A percentile compares a stretch with the other conserved stretches of the same genome.
Evolutionary conservation across 2,329 filamentous ascomycete species (phyloP).

Genomic region (Zalaria obscura): DNA sequence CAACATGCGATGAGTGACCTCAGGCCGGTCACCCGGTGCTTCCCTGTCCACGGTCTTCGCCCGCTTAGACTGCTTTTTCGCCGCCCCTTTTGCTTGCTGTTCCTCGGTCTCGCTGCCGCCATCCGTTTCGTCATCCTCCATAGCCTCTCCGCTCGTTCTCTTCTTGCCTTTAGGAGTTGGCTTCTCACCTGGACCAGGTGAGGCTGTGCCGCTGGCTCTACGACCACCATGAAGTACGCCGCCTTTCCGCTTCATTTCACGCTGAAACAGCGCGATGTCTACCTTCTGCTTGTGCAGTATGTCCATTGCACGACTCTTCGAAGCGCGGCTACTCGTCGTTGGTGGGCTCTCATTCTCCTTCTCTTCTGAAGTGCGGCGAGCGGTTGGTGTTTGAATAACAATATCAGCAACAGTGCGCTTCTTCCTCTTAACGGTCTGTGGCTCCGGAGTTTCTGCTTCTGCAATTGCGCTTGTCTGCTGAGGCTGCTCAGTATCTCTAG

Average conservation of each 20-base stretch:
- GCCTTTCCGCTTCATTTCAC: slow-evolving; percentile 73
- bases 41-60: slow-evolving; percentile 24
- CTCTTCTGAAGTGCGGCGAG: slow-evolving; percentile 23
- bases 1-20: slow-evolving; percentile 60
- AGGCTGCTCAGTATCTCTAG: not conserved
- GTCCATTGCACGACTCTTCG: slow-evolving; percentile 72
- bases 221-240: slow-evolving; percentile 48
- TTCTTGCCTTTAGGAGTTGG: slow-evolving; percentile 12
- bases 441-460: slow-evolving; percentile 1
- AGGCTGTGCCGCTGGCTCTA: slow-evolving; percentile 27
- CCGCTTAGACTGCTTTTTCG: slow-evolving; percentile 31
- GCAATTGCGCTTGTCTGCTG: not conserved
- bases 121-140: slow-evolving; percentile 23
- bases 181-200: slow-evolving; percentile 7
- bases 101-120: slow-evolving; percentile 29
- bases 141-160: slow-evolving; percentile 23
- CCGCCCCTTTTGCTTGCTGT: slow-evolving; percentile 25
- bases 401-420: slow-evolving; percentile 5
- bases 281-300: slow-evolving; percentile 63
- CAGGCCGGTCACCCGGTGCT: slow-evolving; percentile 28
- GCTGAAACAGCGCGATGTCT: slow-evolving; percentile 83
- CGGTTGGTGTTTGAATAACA: slow-evolving; percentile 13
- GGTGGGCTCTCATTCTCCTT: slow-evolving; percentile 80
- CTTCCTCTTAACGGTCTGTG: slow-evolving; percentile 5
- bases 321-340: slow-evolving; percentile 53